phyloP scores from a whole-genome alignment of 108 stramenopile species.

The Cylindrotheca closterium region DNA sequence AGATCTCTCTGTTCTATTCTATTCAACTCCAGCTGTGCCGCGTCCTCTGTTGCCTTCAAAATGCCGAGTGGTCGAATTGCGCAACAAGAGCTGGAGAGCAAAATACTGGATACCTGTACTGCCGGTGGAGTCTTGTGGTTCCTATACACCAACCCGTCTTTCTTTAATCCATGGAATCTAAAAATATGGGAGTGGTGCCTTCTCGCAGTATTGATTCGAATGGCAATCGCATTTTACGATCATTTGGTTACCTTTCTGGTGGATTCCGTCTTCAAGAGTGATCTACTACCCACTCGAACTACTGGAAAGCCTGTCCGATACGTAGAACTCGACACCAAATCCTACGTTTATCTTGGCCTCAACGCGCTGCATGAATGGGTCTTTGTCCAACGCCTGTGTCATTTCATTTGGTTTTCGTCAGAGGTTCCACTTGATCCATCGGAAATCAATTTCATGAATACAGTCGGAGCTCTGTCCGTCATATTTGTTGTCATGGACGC shows the following conservation, averaged over 20 bases:
- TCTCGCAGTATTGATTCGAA: slow-evolving; percentile 50
- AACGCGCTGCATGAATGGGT: slow-evolving; percentile 83
- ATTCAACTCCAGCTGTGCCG: too few species aligned
- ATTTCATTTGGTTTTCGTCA: slow-evolving; percentile 57
- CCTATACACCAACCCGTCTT: slow-evolving; percentile 45
- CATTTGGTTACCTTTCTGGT: slow-evolving; percentile 59
- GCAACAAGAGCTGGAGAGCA: slow-evolving; percentile 31
- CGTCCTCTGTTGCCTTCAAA: background rate
- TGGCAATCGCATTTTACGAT: slow-evolving; percentile 64
- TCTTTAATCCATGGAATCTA: slow-evolving; percentile 64
- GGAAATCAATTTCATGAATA: slow-evolving; percentile 63
- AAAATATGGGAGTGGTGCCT: slow-evolving; percentile 40
- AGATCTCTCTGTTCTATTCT: too few species aligned
- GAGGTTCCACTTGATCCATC: slow-evolving; percentile 35
- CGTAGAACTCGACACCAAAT: slow-evolving; percentile 50
- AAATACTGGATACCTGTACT: slow-evolving; percentile 46
- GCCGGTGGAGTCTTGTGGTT: slow-evolving; percentile 34
- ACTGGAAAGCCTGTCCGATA: slow-evolving; percentile 50
- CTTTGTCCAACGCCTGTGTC: slow-evolving; percentile 76
- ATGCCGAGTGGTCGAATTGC: slow-evolving; percentile 24
- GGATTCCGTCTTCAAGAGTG: slow-evolving; percentile 38
- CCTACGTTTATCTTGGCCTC: slow-evolving; percentile 64
- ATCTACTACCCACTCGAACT: slow-evolving; percentile 63
- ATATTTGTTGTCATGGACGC: slow-evolving; percentile 86
- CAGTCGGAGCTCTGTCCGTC: slow-evolving; percentile 64